A percentile compares a stretch with the other conserved stretches of the same genome.
These are phyloP conservation scores for Phytophthora cactorum DNA, from an alignment of 352 stramenopile species.

Conservation along the genomic window DNA sequence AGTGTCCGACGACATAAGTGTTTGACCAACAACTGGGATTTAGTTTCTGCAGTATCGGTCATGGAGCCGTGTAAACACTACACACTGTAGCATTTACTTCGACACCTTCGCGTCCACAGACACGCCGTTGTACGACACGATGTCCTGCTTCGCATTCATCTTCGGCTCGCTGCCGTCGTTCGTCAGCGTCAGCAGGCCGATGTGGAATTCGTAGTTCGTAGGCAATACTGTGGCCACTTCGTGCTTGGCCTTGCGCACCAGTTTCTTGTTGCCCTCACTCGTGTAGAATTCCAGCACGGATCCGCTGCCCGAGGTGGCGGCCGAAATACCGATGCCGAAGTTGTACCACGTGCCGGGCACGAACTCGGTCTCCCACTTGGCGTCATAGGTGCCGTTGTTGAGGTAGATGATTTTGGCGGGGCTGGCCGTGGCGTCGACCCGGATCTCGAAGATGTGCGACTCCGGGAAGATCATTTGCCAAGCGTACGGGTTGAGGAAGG, in stretches of 20 bases:
- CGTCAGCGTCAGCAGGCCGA: conserved; percentile 49
- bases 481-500: conserved; percentile 46
- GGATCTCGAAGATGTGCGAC: conserved; percentile 59
- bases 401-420: conserved; percentile 54
- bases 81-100: not conserved
- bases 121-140: conserved; percentile 50
- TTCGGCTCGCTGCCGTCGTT: conserved; percentile 36
- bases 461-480: conserved; percentile 35
- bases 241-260: conserved; percentile 37
- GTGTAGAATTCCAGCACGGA: conserved; percentile 47
- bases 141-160: conserved; percentile 44
- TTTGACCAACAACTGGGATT: too few relatives aligned
- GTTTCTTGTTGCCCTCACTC: conserved; percentile 41
- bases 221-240: conserved; percentile 3
- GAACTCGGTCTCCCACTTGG: conserved; percentile 54
- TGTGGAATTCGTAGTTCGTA: conserved; percentile 43
- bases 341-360: conserved; percentile 61
- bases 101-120: conserved; percentile 33
- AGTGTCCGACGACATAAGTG: too few relatives aligned
- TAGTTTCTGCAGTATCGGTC: too few relatives aligned
- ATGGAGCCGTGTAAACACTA: too few relatives aligned
- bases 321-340: conserved; percentile 53
- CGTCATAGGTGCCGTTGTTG: conserved; percentile 37
- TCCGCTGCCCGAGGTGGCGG: conserved; percentile 16
- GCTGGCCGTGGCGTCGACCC: conserved; percentile 43